A percentile compares a stretch with the other conserved stretches of the same genome.
Evolutionary conservation across 2,329 filamentous ascomycete species (phyloP).

Genomic region (Microdochium paspali): DNA sequence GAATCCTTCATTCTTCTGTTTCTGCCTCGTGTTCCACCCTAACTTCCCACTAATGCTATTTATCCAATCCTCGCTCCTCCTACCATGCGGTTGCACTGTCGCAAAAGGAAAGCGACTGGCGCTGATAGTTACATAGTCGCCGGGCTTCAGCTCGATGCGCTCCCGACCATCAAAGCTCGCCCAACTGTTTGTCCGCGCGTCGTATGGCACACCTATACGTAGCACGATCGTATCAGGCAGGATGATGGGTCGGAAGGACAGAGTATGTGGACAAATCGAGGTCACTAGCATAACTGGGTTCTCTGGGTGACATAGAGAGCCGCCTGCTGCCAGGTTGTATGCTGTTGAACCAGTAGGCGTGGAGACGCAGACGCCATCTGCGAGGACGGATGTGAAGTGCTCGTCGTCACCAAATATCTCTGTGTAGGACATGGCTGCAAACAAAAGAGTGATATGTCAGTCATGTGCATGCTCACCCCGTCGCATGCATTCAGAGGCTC

Average conservation of each 20-base stretch:
- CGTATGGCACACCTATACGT: slow-evolving; percentile 87
- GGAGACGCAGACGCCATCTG: slow-evolving; percentile 87
- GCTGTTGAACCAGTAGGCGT: slow-evolving; percentile 93
- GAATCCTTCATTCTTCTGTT: slow-evolving; percentile 56
- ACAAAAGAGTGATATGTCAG: slow-evolving; percentile 2
- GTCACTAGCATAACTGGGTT: slow-evolving; percentile 94
- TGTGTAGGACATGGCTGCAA: slow-evolving; percentile 73
- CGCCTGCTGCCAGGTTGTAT: slow-evolving; percentile 93
- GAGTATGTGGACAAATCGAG: slow-evolving; percentile 87
- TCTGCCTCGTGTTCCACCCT: slow-evolving; percentile 73
- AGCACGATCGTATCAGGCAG: slow-evolving; percentile 93
- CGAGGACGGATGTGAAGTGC: slow-evolving; percentile 87
- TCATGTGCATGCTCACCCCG: too few species aligned
- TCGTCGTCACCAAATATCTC: slow-evolving; percentile 93
- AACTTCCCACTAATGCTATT: slow-evolving; percentile 72
- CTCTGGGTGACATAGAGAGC: slow-evolving; percentile 88
- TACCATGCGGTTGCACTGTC: slow-evolving; percentile 59
- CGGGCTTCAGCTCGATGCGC: slow-evolving; percentile 66
- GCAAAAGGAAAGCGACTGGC: slow-evolving; percentile 76
- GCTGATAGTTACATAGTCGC: slow-evolving; percentile 79
- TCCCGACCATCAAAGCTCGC: slow-evolving; percentile 96
- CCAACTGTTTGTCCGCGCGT: slow-evolving; percentile 83
- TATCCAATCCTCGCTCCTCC: slow-evolving; percentile 69
- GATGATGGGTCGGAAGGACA: slow-evolving; percentile 94
- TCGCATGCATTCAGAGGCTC: too few species aligned